Base-by-base conservation (phyloP, 352 stramenopile species). In the Globisporangium acanthophoron region DNA sequence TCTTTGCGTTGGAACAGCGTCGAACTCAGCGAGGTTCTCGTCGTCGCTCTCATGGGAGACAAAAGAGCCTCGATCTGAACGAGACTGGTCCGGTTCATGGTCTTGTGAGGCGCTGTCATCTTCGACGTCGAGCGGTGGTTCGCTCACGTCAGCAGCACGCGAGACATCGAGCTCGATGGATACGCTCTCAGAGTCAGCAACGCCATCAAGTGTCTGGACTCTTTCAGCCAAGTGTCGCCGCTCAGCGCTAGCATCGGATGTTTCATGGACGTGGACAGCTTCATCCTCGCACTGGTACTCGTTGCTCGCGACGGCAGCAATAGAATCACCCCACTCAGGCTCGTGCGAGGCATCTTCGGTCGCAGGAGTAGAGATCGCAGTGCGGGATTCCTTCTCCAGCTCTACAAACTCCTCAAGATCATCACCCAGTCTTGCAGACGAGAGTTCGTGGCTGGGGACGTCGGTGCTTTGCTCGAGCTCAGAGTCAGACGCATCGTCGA, bases 11-110 rank as follows among this genome's bases (percentile, higher is more conserved):
- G 12, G 35, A 24, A 56, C 16, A 18, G 8, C 21, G 13, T 46
- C 51, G 11, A 56, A 56, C 51, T 45, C 51, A 3, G 33, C 20
- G 9, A 56, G n/a, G 20, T 47, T 56, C 51, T 56, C 51, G 20
- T 56, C 51, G n/a, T 56, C 51, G 20, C 51, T 45, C 1, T 56
- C 51, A 37, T 47, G 51, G 3, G 51, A 27, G 2, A 12, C 37
- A 11, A 56, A n/a, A 8, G 51, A 45, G 3, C n/a, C 33, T 12
- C 27, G 43, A 5, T 27, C 43, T 6, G 35, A 48, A 29, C 5
- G 43, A 27, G 8, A 5, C 6, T 21, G 43, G 3, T 11, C 5
- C 4, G 43, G 18, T 29, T 40, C 35, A 7, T 40, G 1, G 18
- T 29, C n/a, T 27, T 3, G 9, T 21, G 43, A 29, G n/a, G 7